phyloP scores from a whole-genome alignment of 345 rosid species.

The Gynandropsis gynandra region DNA sequence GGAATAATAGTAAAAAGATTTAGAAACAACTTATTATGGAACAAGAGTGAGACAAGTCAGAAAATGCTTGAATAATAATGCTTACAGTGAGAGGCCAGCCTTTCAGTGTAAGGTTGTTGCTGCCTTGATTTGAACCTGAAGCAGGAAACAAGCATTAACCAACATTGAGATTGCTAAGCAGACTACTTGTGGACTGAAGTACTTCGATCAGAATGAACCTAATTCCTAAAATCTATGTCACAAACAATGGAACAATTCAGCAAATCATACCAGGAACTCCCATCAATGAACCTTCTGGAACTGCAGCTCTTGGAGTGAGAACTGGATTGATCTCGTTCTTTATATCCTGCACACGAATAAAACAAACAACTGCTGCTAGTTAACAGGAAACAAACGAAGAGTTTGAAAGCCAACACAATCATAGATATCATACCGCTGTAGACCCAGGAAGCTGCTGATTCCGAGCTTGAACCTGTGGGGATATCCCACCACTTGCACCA shows the following conservation, averaged over 20 bases:
- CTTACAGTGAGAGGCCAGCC: slow-evolving; percentile 96
- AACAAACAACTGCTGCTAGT: slow-evolving; percentile 21
- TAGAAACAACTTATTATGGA: not conserved
- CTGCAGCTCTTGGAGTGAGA: slow-evolving; percentile 74
- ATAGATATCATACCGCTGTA: slow-evolving; percentile 45
- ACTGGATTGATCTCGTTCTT: slow-evolving; percentile 84
- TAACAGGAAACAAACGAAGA: slow-evolving; percentile 5
- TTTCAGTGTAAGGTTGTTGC: slow-evolving; percentile 81
- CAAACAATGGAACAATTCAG: slow-evolving; percentile 10
- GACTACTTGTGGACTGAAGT: slow-evolving; percentile 7
- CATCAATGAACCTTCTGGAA: slow-evolving; percentile 82
- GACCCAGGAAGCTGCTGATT: slow-evolving; percentile 79
- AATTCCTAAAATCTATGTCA: slow-evolving; percentile 2
- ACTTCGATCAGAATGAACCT: slow-evolving; percentile 12
- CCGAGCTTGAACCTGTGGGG: slow-evolving; percentile 84
- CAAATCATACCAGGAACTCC: slow-evolving; percentile 73
- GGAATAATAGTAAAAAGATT: slow-evolving; percentile 16
- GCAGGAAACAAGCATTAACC: slow-evolving; percentile 19
- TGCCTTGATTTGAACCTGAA: slow-evolving; percentile 86
- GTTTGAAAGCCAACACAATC: not conserved
- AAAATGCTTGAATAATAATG: slow-evolving; percentile 10
- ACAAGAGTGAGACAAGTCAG: slow-evolving; percentile 9
- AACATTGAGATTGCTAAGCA: not conserved
- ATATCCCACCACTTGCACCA: slow-evolving; percentile 72
- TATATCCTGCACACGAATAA: slow-evolving; percentile 62